These are phyloP conservation scores for Venturia pyrina DNA, from an alignment of 2,329 filamentous ascomycete genomes.

Conservation along the genomic window DNA sequence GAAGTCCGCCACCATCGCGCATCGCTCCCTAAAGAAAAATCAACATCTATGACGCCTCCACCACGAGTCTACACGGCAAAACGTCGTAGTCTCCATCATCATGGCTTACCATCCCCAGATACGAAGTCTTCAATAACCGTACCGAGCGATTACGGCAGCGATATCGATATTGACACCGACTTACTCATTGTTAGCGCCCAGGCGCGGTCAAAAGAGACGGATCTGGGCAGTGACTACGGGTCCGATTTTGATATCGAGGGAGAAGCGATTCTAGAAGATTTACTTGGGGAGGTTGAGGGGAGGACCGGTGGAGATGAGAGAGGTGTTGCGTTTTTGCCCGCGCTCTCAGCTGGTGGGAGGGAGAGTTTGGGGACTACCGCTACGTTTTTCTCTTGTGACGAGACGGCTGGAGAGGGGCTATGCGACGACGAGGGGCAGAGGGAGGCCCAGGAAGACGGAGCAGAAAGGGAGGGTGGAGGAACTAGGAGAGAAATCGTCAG, in stretches of 20 bases:
- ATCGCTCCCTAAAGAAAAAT: background rate
- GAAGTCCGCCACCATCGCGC: background rate
- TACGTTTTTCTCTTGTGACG: background rate
- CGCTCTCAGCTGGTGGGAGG: too few relatives aligned
- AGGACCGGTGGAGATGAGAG: background rate
- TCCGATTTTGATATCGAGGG: constrained; percentile 4
- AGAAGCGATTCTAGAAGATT: background rate
- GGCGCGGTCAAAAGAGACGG: background rate
- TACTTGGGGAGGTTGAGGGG: background rate
- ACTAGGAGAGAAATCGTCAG: background rate
- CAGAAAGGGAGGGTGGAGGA: background rate
- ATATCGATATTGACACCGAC: background rate
- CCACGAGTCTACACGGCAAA: constrained; percentile 3
- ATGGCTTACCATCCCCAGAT: background rate
- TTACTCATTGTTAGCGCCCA: background rate
- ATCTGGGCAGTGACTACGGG: background rate
- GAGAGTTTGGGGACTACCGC: background rate
- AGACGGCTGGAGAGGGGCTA: background rate
- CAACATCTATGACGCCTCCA: constrained; percentile 4
- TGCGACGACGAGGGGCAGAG: background rate
- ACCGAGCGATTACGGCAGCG: background rate
- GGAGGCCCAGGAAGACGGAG: background rate
- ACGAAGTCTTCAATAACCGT: background rate
- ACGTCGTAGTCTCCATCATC: background rate
- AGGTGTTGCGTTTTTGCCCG: background rate